Conservation (phyloP, 2,329 filamentous ascomycete species). For the Neofusicoccum cordaticola region DNA sequence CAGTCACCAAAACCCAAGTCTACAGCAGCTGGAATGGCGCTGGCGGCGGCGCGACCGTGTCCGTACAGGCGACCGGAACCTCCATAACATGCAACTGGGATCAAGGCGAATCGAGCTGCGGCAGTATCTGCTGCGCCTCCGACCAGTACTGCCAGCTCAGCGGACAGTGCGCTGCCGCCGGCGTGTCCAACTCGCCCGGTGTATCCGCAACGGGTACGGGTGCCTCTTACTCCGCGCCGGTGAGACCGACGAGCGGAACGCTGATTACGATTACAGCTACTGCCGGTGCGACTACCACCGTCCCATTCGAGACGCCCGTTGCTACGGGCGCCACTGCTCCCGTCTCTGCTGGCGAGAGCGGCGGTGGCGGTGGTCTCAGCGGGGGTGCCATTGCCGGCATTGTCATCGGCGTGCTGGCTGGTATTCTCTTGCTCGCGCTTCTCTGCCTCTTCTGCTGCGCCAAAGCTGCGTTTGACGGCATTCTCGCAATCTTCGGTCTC, state of each 20-base stretch:
- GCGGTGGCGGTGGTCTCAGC: constrained; percentile 51
- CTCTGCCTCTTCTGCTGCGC: constrained; percentile 71
- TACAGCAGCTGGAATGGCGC: constrained; percentile 46
- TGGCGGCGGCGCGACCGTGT: constrained; percentile 16
- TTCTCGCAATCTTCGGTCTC: constrained; percentile 61
- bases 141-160: constrained; percentile 63
- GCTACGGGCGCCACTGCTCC: constrained; percentile 50
- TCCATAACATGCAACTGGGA: constrained; percentile 42
- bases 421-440: constrained; percentile 64
- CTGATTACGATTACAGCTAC: constrained; percentile 51
- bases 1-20: constrained; percentile 53
- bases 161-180: constrained; percentile 58
- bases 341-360: constrained; percentile 25
- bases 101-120: constrained; percentile 59
- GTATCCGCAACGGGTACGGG: constrained; percentile 29
- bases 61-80: constrained; percentile 24
- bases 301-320: constrained; percentile 52
- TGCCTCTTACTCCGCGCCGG: constrained; percentile 44
- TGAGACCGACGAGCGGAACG: constrained; percentile 52
- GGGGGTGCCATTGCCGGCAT: constrained; percentile 77
- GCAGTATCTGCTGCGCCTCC: constrained; percentile 66
- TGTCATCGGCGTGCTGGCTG: constrained; percentile 69
- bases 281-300: constrained; percentile 44
- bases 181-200: constrained; percentile 48
- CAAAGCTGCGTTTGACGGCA: constrained; percentile 54